A percentile compares a stretch with the other conserved stretches of the same genome.
phyloP scores from a whole-genome alignment of 306 rosid species.

The Bauhinia variegata region DNA sequence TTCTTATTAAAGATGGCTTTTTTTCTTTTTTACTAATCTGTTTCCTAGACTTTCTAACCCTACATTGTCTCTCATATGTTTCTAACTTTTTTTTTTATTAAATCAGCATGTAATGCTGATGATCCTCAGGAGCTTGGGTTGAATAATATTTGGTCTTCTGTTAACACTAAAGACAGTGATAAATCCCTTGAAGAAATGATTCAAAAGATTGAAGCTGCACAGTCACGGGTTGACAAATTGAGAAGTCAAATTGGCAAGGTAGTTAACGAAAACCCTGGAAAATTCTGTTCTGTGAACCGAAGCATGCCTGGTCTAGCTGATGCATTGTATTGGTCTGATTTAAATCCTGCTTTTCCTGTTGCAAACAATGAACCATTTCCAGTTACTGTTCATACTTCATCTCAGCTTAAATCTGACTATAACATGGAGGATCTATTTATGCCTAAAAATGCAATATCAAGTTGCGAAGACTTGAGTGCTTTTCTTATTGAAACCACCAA shows the following conservation, averaged over 20 bases:
- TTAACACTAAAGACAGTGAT: slow-evolving; percentile 46
- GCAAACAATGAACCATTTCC: slow-evolving; percentile 36
- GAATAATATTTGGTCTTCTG: slow-evolving; percentile 46
- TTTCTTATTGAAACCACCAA: slow-evolving; percentile 40
- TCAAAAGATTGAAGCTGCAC: slow-evolving; percentile 53
- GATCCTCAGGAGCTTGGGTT: slow-evolving; percentile 40
- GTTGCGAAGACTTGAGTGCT: slow-evolving; percentile 43
- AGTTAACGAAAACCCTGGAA: slow-evolving; percentile 49
- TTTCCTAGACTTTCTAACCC: slow-evolving; percentile 23
- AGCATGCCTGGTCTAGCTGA: slow-evolving; percentile 38
- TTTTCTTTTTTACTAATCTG: slow-evolving; percentile 8
- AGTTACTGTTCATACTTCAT: slow-evolving; percentile 37
- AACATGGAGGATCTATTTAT: slow-evolving; percentile 41
- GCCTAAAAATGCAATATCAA: slow-evolving; percentile 44
- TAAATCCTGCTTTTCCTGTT: slow-evolving; percentile 35
- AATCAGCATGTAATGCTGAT: slow-evolving; percentile 43
- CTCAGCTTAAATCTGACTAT: slow-evolving; percentile 44
- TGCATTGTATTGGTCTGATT: slow-evolving; percentile 32
- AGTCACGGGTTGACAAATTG: slow-evolving; percentile 51
- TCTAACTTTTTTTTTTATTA: neutral
- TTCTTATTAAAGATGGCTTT: neutral
- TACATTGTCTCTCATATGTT: too few species aligned
- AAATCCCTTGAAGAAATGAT: slow-evolving; percentile 46
- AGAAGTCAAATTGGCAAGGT: slow-evolving; percentile 57
- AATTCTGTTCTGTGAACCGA: slow-evolving; percentile 42